Percentiles rank a stretch among this genome's conserved stretches.
Evolutionary conservation across 2,329 filamentous ascomycete genomes (phyloP).

Genomic region (Pseudogymnoascus sp.): DNA sequence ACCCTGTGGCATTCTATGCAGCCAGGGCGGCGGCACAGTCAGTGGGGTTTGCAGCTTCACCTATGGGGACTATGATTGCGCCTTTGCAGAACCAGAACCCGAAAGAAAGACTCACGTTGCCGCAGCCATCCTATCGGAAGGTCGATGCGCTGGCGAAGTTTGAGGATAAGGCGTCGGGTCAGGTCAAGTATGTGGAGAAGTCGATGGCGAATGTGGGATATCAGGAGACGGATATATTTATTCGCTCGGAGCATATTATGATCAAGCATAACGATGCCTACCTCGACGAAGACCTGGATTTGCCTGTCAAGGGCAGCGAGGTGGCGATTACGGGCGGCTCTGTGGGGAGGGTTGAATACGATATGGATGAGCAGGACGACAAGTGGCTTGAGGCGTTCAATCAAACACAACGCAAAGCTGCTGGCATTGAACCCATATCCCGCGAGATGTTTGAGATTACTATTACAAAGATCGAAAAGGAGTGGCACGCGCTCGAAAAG

Average conservation of each 20-base stretch:
- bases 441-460: constrained; percentile 95
- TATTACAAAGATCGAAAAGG: constrained; percentile 98
- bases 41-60: constrained; percentile 29
- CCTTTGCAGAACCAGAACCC: constrained; percentile 73
- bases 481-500: constrained; percentile 95
- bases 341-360: constrained; percentile 87
- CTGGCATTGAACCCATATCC: constrained; percentile 74
- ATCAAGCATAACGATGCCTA: constrained; percentile 55
- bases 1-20: constrained; percentile 50
- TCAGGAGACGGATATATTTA: constrained; percentile 86
- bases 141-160: constrained; percentile 74
- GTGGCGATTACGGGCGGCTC: constrained; percentile 39
- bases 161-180: constrained; percentile 77
- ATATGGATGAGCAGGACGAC: constrained; percentile 99
- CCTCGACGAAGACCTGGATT: constrained; percentile 51
- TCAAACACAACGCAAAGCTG: constrained; percentile 55
- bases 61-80: constrained; percentile 56
- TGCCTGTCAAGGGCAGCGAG: constrained; percentile 51
- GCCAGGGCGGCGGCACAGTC: constrained; percentile 34
- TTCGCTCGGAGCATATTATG: constrained; percentile 65
- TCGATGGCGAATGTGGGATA: constrained; percentile 95
- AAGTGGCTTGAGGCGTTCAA: constrained; percentile 91
- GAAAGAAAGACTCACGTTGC: constrained; percentile 71
- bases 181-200: constrained; percentile 88
- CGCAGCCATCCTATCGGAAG: constrained; percentile 64